phyloP scores from a whole-genome alignment of 2,329 filamentous ascomycete genomes.

The Beauveria rudraprayagi region DNA sequence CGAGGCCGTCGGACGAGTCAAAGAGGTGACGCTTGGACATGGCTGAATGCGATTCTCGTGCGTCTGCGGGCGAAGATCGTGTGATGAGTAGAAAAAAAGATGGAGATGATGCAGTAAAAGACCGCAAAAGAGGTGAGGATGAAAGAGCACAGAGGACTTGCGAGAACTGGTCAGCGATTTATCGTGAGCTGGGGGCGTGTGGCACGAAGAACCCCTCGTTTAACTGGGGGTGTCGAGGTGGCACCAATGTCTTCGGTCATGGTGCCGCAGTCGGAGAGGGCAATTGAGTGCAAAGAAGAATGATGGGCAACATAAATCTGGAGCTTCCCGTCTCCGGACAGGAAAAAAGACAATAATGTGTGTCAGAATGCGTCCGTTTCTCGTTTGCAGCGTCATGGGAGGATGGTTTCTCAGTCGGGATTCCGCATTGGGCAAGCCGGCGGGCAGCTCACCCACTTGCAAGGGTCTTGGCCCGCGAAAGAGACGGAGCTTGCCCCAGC shows the following conservation, averaged over 20 bases:
- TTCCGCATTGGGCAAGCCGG: conserved; percentile 14
- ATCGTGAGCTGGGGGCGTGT: conserved; percentile 4
- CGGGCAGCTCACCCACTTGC: not conserved
- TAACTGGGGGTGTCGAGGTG: not conserved
- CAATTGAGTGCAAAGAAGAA: not conserved
- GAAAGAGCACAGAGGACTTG: not conserved
- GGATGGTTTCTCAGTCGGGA: not conserved
- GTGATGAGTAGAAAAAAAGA: not conserved
- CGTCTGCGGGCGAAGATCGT: conserved; percentile 2
- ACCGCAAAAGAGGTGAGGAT: not conserved
- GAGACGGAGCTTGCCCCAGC: conserved; percentile 5
- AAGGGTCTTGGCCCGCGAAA: not conserved
- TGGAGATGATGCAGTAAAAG: not conserved
- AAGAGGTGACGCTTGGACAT: conserved; percentile 50
- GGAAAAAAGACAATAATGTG: not conserved
- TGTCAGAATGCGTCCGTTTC: not conserved
- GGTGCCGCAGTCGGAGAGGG: conserved; percentile 3
- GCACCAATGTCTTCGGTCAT: not conserved
- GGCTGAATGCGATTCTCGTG: not conserved
- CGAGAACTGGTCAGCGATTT: not conserved
- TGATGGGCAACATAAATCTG: not conserved
- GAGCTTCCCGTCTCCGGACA: conserved; percentile 5
- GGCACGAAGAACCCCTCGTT: not conserved
- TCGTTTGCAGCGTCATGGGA: conserved; percentile 1
- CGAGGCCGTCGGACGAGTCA: conserved; percentile 43